Conservation (phyloP, 2,329 filamentous ascomycete genomes). For the Ophiostoma sp. region DNA sequence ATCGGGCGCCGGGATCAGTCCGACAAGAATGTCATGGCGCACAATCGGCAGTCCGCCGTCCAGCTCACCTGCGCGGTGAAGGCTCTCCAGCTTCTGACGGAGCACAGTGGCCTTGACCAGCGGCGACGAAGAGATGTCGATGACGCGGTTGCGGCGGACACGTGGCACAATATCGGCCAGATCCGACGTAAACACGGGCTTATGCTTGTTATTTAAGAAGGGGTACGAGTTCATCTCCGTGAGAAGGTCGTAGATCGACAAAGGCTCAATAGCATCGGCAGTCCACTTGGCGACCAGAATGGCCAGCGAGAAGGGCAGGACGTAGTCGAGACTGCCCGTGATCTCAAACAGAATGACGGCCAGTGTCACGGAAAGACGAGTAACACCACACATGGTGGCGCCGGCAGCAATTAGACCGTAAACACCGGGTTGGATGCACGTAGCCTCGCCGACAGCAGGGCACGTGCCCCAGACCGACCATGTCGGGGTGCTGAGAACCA, state of each 20-base stretch:
- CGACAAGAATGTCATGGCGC: constrained; percentile 75
- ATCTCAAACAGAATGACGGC: constrained; percentile 95
- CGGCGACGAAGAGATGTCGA: constrained; percentile 83
- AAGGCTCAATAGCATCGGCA: constrained; percentile 88
- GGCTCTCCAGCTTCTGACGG: constrained; percentile 74
- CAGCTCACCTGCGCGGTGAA: constrained; percentile 84
- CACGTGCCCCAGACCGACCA: constrained; percentile 75
- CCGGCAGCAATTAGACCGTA: constrained; percentile 94
- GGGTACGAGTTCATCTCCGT: constrained; percentile 98
- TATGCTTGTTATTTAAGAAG: constrained; percentile 94
- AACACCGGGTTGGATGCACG: constrained; percentile 93
- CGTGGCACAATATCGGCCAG: constrained; percentile 83
- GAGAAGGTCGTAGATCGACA: constrained; percentile 92
- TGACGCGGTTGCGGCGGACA: constrained; percentile 72
- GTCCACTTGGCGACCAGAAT: constrained; percentile 98
- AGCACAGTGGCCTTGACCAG: constrained; percentile 75
- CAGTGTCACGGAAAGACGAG: constrained; percentile 85
- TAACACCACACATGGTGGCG: constrained; percentile 97
- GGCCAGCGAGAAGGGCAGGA: constrained; percentile 88
- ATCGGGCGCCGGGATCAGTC: constrained; percentile 89
- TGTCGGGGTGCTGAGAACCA: constrained; percentile 71
- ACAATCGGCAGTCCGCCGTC: constrained; percentile 90
- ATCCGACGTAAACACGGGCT: constrained; percentile 85
- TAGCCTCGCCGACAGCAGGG: constrained; percentile 66
- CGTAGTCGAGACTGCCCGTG: constrained; percentile 91